Base-by-base conservation (phyloP, 2,329 filamentous ascomycete genomes). In the Aspergillus aculeatus region DNA sequence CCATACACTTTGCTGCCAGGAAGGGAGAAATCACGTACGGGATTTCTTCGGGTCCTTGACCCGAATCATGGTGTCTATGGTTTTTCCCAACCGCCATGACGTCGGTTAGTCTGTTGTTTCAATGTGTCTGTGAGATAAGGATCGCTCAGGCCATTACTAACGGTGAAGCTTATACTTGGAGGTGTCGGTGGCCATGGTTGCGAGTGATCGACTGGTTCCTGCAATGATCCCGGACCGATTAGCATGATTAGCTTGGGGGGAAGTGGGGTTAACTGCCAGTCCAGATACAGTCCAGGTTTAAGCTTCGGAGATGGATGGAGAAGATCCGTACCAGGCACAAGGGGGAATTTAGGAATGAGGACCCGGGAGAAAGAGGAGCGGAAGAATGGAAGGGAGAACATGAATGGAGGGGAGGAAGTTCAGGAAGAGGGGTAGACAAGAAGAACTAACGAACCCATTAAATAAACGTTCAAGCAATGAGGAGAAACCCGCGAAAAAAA, bases 11-110 rank as follows among this genome's bases (percentile, higher is more conserved):
- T 19, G 6, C 23, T 23, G 44, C 35, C 16, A 7, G 44, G 9
- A 49, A 32, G 23, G 31, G 47, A 6, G 26, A 21, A 1, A 4
- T 5, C 21, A 72, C 78, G 51, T 80, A 89, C 89, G 78, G 44
- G 89, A 92, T 73, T 83, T 86, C 78, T 93, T 89, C 11, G 94
- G 94, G 79, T 99, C 92, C 79, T 98, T 98, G 73, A 98, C 90
- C 76, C 94, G 89, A 74, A 96, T 83, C 91, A 91, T 95, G 41
- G 79, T 77, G 64, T 80, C 75, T 79, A 44, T 56, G 12, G 14
- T 59, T 19, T 31, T 29, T 29, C 1, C 4, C 26, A 29, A 29
- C 32, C 32, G 11, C 49, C 26, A 59, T 44, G 41, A 38, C 29
- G 63, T 68, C 66, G 47, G 61, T 71, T 54, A 69, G 62, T 23